Percentiles rank a stretch among this genome's conserved stretches.
Conservation (phyloP, 768 basidiomycete genomes). For the Hebeloma cylindrosporum region DNA sequence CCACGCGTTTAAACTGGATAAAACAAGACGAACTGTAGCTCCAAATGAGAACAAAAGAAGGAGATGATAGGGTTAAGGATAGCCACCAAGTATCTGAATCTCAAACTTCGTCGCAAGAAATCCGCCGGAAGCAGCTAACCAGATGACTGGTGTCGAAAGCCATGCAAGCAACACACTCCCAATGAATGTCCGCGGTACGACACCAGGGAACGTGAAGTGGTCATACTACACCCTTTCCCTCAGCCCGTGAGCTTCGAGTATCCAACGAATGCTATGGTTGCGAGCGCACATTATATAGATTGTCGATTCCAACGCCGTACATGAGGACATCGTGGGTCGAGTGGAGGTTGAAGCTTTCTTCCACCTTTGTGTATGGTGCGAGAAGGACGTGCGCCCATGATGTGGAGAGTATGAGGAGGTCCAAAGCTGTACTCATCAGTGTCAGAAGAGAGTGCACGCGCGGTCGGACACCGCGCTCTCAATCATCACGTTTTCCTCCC, state of each 20-base stretch:
- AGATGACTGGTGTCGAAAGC: constrained; percentile 49
- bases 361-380: constrained; percentile 93
- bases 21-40: constrained; percentile 66
- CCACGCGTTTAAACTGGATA: constrained; percentile 65
- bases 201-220: constrained; percentile 84
- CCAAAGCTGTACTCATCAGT: constrained; percentile 40
- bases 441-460: no score
- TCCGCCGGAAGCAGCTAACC: constrained; percentile 40
- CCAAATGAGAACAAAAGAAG: neutral
- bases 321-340: constrained; percentile 85
- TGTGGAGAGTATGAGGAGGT: constrained; percentile 48
- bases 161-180: constrained; percentile 72
- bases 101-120: constrained; percentile 57
- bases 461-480: no score
- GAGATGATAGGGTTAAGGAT: no score
- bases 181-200: constrained; percentile 85
- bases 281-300: constrained; percentile 49
- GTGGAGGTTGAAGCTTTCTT: constrained; percentile 96
- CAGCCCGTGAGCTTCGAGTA: neutral
- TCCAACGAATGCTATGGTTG: neutral
- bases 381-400: constrained; percentile 70
- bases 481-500: no score
- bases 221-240: constrained; percentile 69
- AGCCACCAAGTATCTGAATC: constrained; percentile 71
- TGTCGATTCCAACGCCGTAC: constrained; percentile 55